These are phyloP conservation scores for Vitis hybrid DNA, from an alignment of 177 flowering plant species.

Conservation along the genomic window DNA sequence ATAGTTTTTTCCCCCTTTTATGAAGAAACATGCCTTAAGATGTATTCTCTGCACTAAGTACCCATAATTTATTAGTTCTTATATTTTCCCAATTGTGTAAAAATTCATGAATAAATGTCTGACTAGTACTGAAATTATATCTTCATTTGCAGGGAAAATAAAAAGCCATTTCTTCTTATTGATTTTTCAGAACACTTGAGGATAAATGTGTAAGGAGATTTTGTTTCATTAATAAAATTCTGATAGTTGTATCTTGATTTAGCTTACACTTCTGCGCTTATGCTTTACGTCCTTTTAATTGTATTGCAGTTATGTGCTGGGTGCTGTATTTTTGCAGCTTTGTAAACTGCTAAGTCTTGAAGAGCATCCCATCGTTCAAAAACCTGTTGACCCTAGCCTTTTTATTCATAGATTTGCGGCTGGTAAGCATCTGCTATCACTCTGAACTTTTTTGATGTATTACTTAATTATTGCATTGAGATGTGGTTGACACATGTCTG, in stretches of 20 bases:
- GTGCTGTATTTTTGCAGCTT: conserved; percentile 93
- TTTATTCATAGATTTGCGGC: conserved; percentile 70
- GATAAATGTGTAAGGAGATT: conserved; percentile 69
- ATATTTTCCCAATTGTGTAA: not conserved
- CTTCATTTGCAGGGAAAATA: conserved; percentile 50
- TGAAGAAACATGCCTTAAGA: too few species aligned
- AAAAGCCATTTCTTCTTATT: conserved; percentile 76
- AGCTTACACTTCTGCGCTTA: not conserved
- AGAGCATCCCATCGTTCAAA: conserved; percentile 63
- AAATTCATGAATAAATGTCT: not conserved
- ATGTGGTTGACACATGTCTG: too few species aligned
- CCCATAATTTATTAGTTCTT: too few species aligned
- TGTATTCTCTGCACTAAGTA: too few species aligned
- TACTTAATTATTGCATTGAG: not conserved
- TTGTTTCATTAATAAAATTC: not conserved
- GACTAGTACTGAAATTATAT: not conserved
- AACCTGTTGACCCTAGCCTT: conserved; percentile 89
- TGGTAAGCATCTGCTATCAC: conserved; percentile 35
- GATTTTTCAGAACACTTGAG: conserved; percentile 73
- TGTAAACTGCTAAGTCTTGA: conserved; percentile 64
- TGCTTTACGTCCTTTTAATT: conserved; percentile 4
- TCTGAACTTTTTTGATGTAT: not conserved
- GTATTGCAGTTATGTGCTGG: conserved; percentile 74
- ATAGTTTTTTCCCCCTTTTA: too few species aligned
- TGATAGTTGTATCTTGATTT: not conserved